Base-by-base conservation (phyloP, 1,284 basidiomycete genomes). In the Naganishia sp. region DNA sequence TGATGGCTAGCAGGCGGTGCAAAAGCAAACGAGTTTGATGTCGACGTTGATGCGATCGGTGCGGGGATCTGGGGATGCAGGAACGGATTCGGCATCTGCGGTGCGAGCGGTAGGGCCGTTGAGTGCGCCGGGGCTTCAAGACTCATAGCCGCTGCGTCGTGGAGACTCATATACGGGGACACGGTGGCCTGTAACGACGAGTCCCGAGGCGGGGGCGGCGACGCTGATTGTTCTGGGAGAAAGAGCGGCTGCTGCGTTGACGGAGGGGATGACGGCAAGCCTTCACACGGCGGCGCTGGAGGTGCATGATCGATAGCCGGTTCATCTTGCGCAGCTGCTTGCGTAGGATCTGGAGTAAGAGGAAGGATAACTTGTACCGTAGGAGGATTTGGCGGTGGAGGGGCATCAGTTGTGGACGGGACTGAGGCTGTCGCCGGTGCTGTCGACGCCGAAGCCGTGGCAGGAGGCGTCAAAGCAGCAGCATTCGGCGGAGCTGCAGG, bases 161-260 rank as follows among this genome's bases (percentile, higher is more conserved):
- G 36, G 3, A 39, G 36, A 25, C 10, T 28, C n/a, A 21, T 18
- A 2, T 61, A 6, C 11, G 48, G 33, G 3, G 48, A 23, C 33
- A 31, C 23, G 23, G 6, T 18, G 1, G 11, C 18, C 21, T 15
- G 31, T 3, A 21, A 31, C 6, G 18, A 7, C 3, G 13, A 1
- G 9, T 42, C 18, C 11, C 2, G n/a, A 11, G 15, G 48, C 13
- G 48, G 21, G 2, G 48, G 66, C 55, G 64, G 52, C 44, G 23
- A 55, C 59, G 44, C 45, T 59, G 28, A 39, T 39, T 39, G 57
- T 68, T 64, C 49, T 50, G 23, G 55, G 60, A 49, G 56, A 64
- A 63, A 52, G 56, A 49, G 16, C 55, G 36, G 69, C 60, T 33
- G 66, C 71, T 71, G 75, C 52, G 70, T 74, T 65, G 69, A 69